Base-by-base conservation (phyloP, 306 rosid species). In the Rosa rugosa region DNA sequence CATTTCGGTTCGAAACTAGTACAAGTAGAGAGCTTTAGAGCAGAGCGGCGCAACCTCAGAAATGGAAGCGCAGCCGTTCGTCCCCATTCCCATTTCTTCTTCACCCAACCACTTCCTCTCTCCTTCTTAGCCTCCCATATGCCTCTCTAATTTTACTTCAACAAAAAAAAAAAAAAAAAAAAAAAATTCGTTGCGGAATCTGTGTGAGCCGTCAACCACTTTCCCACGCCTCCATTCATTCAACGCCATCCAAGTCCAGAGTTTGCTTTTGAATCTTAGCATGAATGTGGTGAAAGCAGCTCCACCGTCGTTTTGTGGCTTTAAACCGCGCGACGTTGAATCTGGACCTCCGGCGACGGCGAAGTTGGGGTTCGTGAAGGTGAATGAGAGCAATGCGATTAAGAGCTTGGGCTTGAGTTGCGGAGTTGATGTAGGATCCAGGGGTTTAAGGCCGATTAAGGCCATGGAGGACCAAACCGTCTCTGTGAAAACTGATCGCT, bases 401-500 rank as follows among this genome's bases (percentile, higher is more conserved):
- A 45, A 46, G 79, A 85, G 83, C 65, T 8, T 87, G 22, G 34
- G 62, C 46, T 65, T 84, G 46, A 46, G 69, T 13, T 10, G 22
- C 49, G 75, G 76, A 57, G 72, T 25, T 54, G 36, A 75, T 63
- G 46, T 20, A 78, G 69, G 84, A 82, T 83, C 79, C 84, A 84
- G 82, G 66, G 56, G 77, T 40, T 81, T 73, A 41, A 59, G 59
- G 68, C 90, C 89, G 59, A 81, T 86, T 69, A 82, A 83, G 84
- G 90, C 92, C 36, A 74, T 62, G 79, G 70, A 66, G 18, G 84
- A 73, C 9, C 51, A 2, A n/a, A 13, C 68, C 51, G 40, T 41
- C 31, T 73, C 68, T 22, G 6, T 73, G 8, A 54, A 34, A 38
- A 38, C 62, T 22, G 79, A 82, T 42, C 60, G 47, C 78, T 81